A percentile compares a stretch with the other conserved stretches of the same genome.
These are phyloP conservation scores for Termitomyces sp. DNA, from an alignment of 768 basidiomycete genomes.

Conservation along the genomic window DNA sequence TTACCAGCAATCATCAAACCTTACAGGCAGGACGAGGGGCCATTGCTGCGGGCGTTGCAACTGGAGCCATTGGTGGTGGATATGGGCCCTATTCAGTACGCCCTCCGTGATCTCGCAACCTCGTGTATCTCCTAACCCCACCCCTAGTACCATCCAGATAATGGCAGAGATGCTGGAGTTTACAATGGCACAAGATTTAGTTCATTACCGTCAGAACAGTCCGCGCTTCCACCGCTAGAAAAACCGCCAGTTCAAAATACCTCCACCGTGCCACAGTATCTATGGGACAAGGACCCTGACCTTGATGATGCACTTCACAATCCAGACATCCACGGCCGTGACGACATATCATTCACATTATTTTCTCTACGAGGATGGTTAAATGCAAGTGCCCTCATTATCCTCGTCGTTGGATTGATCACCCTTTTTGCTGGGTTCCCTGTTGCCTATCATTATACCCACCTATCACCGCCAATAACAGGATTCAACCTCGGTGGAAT, in stretches of 20 bases:
- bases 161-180: conserved; percentile 38
- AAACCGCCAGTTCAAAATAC: conserved; percentile 40
- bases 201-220: conserved; percentile 39
- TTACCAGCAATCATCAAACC: conserved; percentile 26
- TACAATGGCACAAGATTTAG: conserved; percentile 57
- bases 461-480: conserved; percentile 24
- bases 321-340: conserved; percentile 66
- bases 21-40: conserved; percentile 42
- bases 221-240: conserved; percentile 26
- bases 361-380: conserved; percentile 84
- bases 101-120: conserved; percentile 8
- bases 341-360: conserved; percentile 59
- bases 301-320: conserved; percentile 90
- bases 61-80: conserved; percentile 70
- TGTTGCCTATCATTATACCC: conserved; percentile 58
- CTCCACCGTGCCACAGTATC: conserved; percentile 63
- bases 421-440: conserved; percentile 89
- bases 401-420: conserved; percentile 67
- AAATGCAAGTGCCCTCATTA: conserved; percentile 70
- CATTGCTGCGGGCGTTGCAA: conserved; percentile 76
- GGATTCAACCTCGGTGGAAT: conserved; percentile 90
- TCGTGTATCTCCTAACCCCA: conserved; percentile 8
- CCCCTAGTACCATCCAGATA: conserved; percentile 55
- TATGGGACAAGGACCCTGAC: conserved; percentile 86
- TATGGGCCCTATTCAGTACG: conserved; percentile 89